Conservation (phyloP, 768 basidiomycete genomes). For the Leucogyrophana mollusca region DNA sequence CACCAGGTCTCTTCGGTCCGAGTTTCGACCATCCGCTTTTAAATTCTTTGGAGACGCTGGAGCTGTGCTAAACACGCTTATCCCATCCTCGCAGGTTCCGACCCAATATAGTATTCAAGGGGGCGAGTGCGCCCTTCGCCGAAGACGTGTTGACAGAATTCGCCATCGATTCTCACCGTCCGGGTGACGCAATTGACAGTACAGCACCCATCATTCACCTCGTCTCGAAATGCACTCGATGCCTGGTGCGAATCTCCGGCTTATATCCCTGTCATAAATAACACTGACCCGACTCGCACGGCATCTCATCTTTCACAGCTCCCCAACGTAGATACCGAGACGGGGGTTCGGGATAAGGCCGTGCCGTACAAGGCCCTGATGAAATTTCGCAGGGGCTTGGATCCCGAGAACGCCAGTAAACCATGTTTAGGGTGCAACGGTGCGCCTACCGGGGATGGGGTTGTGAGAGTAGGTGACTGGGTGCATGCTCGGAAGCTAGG, state of each 20-base stretch:
- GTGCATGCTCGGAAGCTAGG: conserved; percentile 49
- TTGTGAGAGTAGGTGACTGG: conserved; percentile 59
- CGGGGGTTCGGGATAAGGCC: conserved; percentile 64
- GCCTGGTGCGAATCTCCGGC: conserved; percentile 51
- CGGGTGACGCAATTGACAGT: conserved; percentile 26
- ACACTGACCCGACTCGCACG: conserved; percentile 2
- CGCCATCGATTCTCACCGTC: conserved; percentile 39
- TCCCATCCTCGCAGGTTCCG: conserved; percentile 51
- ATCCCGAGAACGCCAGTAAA: conserved; percentile 44
- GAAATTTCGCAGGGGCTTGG: conserved; percentile 66
- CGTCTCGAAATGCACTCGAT: conserved; percentile 70
- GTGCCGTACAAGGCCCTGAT: conserved; percentile 75
- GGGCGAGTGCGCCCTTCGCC: conserved; percentile 62
- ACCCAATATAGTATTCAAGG: conserved; percentile 71
- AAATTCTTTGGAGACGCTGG: background rate
- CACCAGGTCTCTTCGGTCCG: conserved; percentile 2
- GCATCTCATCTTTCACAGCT: conserved; percentile 45
- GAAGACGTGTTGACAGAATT: conserved; percentile 74
- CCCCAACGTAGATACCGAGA: conserved; percentile 68
- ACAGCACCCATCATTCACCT: conserved; percentile 41
- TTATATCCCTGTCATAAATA: conserved; percentile 5
- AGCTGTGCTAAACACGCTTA: conserved; percentile 8
- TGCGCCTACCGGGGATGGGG: conserved; percentile 48
- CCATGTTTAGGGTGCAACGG: conserved; percentile 72
- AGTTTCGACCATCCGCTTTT: background rate